Conservation (phyloP, 2,329 filamentous ascomycete genomes). For the Dryadomyces sulphureus region DNA sequence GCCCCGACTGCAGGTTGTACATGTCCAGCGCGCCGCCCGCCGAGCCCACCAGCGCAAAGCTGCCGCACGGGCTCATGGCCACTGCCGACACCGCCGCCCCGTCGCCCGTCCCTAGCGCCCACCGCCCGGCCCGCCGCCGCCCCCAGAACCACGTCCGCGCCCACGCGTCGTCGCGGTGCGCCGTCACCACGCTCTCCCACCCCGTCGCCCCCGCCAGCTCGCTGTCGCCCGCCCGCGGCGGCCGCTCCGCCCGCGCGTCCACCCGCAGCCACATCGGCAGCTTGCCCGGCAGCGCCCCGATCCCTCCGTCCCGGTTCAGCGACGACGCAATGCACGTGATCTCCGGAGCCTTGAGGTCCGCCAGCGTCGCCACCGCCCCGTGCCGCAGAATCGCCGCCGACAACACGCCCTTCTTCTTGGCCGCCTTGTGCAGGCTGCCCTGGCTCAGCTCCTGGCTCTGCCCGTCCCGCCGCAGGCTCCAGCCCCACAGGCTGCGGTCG, state of each 20-base stretch:
- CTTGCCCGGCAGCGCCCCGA: constrained; percentile 67
- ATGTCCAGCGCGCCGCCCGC: constrained; percentile 73
- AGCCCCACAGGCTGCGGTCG: constrained; percentile 89
- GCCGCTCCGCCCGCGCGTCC: constrained; percentile 32
- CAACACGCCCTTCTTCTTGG: constrained; percentile 71
- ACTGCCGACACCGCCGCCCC: constrained; percentile 72
- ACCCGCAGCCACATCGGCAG: constrained; percentile 72
- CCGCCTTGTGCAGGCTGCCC: constrained; percentile 73
- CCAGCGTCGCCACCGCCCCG: constrained; percentile 49
- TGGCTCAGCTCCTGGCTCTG: constrained; percentile 91
- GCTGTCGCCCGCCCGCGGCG: constrained; percentile 44
- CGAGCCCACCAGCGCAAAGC: constrained; percentile 83
- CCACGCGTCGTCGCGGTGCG: constrained; percentile 69
- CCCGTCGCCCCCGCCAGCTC: constrained; percentile 67
- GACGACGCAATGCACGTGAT: constrained; percentile 87
- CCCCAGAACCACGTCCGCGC: constrained; percentile 98
- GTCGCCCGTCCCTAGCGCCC: constrained; percentile 82
- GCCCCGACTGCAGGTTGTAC: constrained; percentile 92
- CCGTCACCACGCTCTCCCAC: constrained; percentile 94
- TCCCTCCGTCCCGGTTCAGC: constrained; percentile 86
- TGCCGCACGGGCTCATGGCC: constrained; percentile 80
- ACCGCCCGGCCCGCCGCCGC: constrained; percentile 78
- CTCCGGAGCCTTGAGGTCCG: constrained; percentile 74
- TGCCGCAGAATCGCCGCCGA: constrained; percentile 39
- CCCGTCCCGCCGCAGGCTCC: constrained; percentile 85